Percentiles rank a stretch among this genome's conserved stretches.
These are phyloP conservation scores for Trypanosoma platydactyli DNA, from an alignment of 208 protist genomes.

Conservation along the genomic window DNA sequence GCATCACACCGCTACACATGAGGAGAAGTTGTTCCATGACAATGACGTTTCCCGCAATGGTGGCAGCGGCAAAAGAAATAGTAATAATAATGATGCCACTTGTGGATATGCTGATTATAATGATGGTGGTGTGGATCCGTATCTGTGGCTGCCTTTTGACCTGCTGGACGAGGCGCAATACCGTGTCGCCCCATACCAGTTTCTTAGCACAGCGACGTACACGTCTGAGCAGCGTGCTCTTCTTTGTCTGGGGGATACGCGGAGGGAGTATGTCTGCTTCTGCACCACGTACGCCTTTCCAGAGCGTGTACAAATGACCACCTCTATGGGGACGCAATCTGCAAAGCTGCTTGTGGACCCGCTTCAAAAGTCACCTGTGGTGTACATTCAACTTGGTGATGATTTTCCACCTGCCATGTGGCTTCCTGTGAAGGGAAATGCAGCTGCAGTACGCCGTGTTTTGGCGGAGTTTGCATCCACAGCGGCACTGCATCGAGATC, in stretches of 20 bases:
- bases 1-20: too few relatives aligned
- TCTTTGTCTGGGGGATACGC: conserved; percentile 65
- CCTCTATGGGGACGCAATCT: conserved; percentile 79
- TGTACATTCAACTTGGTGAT: conserved; percentile 83
- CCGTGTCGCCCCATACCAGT: conserved; percentile 61
- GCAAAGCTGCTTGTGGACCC: conserved; percentile 77
- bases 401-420: conserved; percentile 90
- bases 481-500: conserved; percentile 71
- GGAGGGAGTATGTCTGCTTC: conserved; percentile 90
- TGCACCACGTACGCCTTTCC: conserved; percentile 88
- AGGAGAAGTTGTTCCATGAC: too few relatives aligned
- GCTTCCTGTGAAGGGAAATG: conserved; percentile 83
- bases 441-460: conserved; percentile 76
- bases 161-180: conserved; percentile 72
- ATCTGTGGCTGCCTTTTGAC: conserved; percentile 82
- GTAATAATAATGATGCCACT: background rate
- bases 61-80: background rate
- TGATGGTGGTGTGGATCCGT: conserved; percentile 46
- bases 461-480: conserved; percentile 81
- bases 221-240: conserved; percentile 49
- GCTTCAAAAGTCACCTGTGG: conserved; percentile 41
- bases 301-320: conserved; percentile 79
- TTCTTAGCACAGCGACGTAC: conserved; percentile 67
- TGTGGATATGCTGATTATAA: background rate
- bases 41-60: too few relatives aligned